Percentiles rank a stretch among this genome's conserved stretches.
Evolutionary conservation across 257 asterid genomes (phyloP).

Genomic region (Primulina eburnea): DNA sequence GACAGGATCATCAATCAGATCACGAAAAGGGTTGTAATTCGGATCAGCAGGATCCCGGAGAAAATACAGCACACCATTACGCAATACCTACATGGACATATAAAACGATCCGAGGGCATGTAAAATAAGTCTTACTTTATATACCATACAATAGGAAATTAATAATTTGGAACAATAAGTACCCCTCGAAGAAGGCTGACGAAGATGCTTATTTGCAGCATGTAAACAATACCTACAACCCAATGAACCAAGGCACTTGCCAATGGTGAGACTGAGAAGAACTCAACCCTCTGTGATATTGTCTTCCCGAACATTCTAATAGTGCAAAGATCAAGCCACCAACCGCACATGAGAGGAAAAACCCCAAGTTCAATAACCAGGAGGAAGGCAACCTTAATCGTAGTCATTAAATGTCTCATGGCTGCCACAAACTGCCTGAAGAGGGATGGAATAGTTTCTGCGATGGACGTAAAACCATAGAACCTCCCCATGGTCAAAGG

Average conservation of each 20-base stretch:
- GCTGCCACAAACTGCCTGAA: conserved; percentile 93
- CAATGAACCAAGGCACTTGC: conserved; percentile 98
- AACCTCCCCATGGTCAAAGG: conserved; percentile 93
- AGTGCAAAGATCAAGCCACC: conserved; percentile 99
- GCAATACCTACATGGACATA: conserved; percentile 64
- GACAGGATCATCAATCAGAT: conserved; percentile 96
- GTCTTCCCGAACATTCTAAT: conserved; percentile 93
- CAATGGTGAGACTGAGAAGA: conserved; percentile 88
- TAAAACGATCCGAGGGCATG: conserved; percentile 15
- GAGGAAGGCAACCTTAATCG: conserved; percentile 97
- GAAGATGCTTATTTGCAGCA: conserved; percentile 96
- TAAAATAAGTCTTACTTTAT: not conserved
- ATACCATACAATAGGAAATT: not conserved
- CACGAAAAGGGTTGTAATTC: conserved; percentile 97
- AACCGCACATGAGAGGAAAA: conserved; percentile 97
- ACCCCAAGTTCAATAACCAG: conserved; percentile 97
- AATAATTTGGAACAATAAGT: conserved; percentile 22
- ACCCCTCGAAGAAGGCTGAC: conserved; percentile 99
- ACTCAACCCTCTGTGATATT: conserved; percentile 86
- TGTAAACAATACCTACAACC: conserved; percentile 96
- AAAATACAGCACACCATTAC: conserved; percentile 91
- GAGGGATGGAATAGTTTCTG: conserved; percentile 90
- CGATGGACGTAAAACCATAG: conserved; percentile 89
- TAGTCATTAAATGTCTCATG: conserved; percentile 95
- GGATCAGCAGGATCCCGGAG: conserved; percentile 99